phyloP scores from a whole-genome alignment of 2,329 filamentous ascomycete genomes.

The Knoxdaviesia proteae region DNA sequence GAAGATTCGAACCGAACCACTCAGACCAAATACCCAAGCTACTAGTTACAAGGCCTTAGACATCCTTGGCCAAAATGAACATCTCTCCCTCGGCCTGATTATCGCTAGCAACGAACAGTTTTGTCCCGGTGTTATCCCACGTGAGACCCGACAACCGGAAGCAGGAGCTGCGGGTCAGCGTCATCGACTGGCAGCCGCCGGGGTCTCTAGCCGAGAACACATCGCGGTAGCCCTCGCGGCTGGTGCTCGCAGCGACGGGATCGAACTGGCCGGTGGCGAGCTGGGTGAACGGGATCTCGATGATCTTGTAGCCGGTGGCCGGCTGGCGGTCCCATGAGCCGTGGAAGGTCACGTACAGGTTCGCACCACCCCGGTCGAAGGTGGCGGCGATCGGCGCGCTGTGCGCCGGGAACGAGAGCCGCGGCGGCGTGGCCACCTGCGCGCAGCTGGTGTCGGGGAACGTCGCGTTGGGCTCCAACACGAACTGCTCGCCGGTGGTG shows the following conservation, averaged over 20 bases:
- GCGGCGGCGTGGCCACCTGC: conserved; percentile 15
- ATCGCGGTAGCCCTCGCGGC: conserved; percentile 11
- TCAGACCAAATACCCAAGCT: no score
- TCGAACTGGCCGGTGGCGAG: conserved; percentile 10
- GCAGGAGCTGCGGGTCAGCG: conserved; percentile 7
- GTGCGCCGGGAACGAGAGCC: conserved; percentile 35
- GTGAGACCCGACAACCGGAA: conserved; percentile 8
- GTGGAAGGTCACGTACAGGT: conserved; percentile 38
- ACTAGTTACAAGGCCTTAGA: no score
- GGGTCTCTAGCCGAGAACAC: conserved; percentile 13
- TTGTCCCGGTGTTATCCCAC: conserved; percentile 7
- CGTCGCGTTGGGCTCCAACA: conserved; percentile 13
- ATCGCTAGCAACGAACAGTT: conserved; percentile 9
- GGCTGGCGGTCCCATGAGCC: conserved; percentile 29
- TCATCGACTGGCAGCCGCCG: conserved; percentile 6
- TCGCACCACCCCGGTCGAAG: conserved; percentile 28
- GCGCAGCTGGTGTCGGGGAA: conserved; percentile 16
- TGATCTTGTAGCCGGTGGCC: conserved; percentile 16
- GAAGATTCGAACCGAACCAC: no score
- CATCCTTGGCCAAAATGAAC: conserved; percentile 5
- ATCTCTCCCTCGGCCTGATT: conserved; percentile 8
- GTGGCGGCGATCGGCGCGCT: conserved; percentile 39
- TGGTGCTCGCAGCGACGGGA: conserved; percentile 12
- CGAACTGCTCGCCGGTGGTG: conserved; percentile 16
- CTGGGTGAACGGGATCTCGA: conserved; percentile 13